Percentiles rank a stretch among this genome's conserved stretches.
Conservation (phyloP, 495 filamentous ascomycete species). For the Melanomma pulvis-pyrius region DNA sequence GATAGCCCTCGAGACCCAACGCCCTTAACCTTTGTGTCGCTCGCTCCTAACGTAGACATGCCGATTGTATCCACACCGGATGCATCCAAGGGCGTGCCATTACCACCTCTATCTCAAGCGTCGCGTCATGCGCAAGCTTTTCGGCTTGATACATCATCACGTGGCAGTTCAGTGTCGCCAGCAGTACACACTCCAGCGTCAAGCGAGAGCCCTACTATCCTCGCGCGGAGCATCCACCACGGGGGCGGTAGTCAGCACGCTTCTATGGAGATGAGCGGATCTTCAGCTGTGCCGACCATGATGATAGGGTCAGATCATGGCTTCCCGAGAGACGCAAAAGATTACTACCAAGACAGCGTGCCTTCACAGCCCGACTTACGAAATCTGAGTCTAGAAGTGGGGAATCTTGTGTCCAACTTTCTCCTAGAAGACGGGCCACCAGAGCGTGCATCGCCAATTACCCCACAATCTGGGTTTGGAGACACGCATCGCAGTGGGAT, state of each 20-base stretch:
- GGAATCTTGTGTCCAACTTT: constrained; percentile 19
- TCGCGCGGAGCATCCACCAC: not conserved
- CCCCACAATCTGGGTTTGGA: not conserved
- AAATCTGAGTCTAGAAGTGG: constrained; percentile 9
- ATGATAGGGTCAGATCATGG: not conserved
- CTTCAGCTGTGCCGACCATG: not conserved
- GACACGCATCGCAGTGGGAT: not conserved
- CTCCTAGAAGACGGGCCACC: not conserved
- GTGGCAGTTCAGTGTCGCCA: not conserved
- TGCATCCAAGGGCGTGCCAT: not conserved
- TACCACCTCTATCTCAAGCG: not conserved
- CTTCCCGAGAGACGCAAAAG: not conserved
- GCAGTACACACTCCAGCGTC: not conserved
- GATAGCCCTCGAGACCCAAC: not conserved
- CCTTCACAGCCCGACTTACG: not conserved
- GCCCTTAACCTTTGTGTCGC: not conserved
- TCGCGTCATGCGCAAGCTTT: constrained; percentile 3
- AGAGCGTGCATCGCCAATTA: not conserved
- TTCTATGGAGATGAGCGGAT: not conserved
- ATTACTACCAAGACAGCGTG: not conserved
- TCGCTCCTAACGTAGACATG: not conserved
- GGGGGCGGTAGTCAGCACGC: not conserved
- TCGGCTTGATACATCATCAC: constrained; percentile 6
- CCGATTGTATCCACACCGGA: not conserved
- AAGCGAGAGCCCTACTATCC: constrained; percentile 11